Base-by-base conservation (phyloP, 2,329 filamentous ascomycete genomes). In the Neofusicoccum ribis region DNA sequence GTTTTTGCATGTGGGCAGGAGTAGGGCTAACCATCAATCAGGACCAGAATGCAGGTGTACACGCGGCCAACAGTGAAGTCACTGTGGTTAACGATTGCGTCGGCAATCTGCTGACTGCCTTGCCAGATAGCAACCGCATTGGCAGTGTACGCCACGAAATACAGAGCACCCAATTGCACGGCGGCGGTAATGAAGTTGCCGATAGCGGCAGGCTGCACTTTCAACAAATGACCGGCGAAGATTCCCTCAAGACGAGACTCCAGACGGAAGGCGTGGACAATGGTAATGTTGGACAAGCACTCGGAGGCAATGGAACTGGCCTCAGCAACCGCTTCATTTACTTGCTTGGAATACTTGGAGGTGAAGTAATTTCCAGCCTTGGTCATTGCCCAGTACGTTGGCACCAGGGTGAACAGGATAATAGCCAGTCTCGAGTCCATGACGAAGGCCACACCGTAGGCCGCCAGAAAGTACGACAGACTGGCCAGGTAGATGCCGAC, bases 311-410 rank as follows among this genome's bases (percentile, higher is more conserved):
- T 50, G 11, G 59, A 62, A 4, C 46, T 62, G 59, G 59, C 59
- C 17, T 50, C 59, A 31, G 34, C 46, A n/a, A 62, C 46, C n/a
- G 46, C 59, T 4, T 51, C 59, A 15, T 39, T 43, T 11, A 62
- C 46, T 20, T 17, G 46, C 20, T 51, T 50, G 17, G 59, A 41
- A 31, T 62, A 62, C 46, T 62, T 62, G 2, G 34, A n/a, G 3
- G 59, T 51, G n/a, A 51, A 62, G 59, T 62, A 17, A 3, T 31
- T 17, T 11, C 59, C 59, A 2, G 11, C 36, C 5, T 50, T 51
- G 8, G 68, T 89, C 82, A 76, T 91, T 88, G 5, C 88, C 88
- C 6, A 90, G 79, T 46, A 86, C 78, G 76, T 90, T 87, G 15
- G 85, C 84, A 72, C 90, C 88, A 69, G 87, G 88, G 72, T 90